Base-by-base conservation (phyloP, 805 yeast genomes). In the Candida oleophila region DNA sequence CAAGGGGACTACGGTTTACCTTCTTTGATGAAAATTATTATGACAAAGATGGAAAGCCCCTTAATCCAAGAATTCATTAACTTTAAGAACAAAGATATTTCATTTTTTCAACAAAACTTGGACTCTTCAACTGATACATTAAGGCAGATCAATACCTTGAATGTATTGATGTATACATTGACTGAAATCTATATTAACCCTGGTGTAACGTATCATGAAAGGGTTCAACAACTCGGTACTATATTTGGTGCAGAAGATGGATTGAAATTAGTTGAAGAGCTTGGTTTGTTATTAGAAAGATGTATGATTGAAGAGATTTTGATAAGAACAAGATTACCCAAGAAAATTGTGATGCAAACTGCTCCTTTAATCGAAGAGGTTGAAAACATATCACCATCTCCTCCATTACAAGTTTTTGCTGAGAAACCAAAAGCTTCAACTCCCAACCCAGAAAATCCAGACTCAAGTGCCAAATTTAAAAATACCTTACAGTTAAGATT, bases 401-500 rank as follows among this genome's bases (percentile, higher is more conserved):
- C 76, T 2, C 74, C 74, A 2, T 58, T 74, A 14, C 71, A 75
- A 39, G 68, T 81, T 7, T 72, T 70, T 47, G 62, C 73, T 0
- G 68, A 67, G 2, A 74, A 76, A 21, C 81, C 81, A 0, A 53
- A 69, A 34, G 12, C 39, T 9, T 36, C 39, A n/a, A 16, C 19
- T 36, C 14, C 11, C 22, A 21, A 12, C 12, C 56, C 59, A 21
- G 49, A 60, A 41, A 59, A 68, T 46, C 62, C 70, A 47, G 75
- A 73, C 32, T 76, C 80, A 0, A 72, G 81, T 36, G 78, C 86
- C 0, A 82, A 81, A 53, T 81, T 71, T 64, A 85, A 85, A 51
- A 87, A 86, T 55, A 66, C 85, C 0, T 63, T 79, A 2, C 81
- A 83, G 50, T 59, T 82, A 9, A 72, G 89, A 45, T 72, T 71